Base-by-base conservation (phyloP, 2,329 filamentous ascomycete genomes). In the Cordyceps fumosorosea region DNA sequence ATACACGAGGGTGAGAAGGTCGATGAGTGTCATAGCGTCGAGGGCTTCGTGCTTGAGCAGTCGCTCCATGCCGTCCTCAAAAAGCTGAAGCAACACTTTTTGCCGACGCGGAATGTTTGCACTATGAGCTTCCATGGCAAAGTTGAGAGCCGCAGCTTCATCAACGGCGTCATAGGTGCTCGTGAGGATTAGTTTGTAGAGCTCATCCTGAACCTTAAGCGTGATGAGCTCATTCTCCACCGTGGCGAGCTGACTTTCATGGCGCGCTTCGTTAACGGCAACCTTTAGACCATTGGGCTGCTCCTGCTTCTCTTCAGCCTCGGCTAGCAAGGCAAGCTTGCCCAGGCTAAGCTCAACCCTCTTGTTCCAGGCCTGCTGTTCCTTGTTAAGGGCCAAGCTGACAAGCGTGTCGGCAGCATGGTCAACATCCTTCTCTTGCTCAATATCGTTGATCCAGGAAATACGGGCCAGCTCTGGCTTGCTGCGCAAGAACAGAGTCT, bases 391-490 rank as follows among this genome's bases (percentile, higher is more conserved):
- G 0, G 90, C 92, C 22, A 93, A 80, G 8, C 84, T 78, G 50
- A 89, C 78, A 53, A 99, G 81, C 0, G 87, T 89, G 48, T 85
- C 77, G 5, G 89, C 87, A 12, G 93, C 93, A 62, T 85, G 83
- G 14, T 84, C 79, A 65, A 91, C 91, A 68, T 96, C 86, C 63
- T 86, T 81, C 71, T 95, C 90, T 26, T 84, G 82, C 64, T 87
- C 81, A 8, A 98, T 83, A 71, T 98, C 93, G 72, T 99, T 96
- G 76, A 99, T 96, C 95, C 95, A 99, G 55, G 88, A 87, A 51
- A 99, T 81, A 68, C 91, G 91, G 32, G 88, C 87, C 65, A 91
- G 85, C 65, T 87, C 82, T 0, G 86, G 83, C 65, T 87, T 84
- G 61, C 84, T 87, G 48, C 90, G 85, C 54, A 99, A 80, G 69